Base-by-base conservation (phyloP, 805 yeast species). In the Candida gorgasii region DNA sequence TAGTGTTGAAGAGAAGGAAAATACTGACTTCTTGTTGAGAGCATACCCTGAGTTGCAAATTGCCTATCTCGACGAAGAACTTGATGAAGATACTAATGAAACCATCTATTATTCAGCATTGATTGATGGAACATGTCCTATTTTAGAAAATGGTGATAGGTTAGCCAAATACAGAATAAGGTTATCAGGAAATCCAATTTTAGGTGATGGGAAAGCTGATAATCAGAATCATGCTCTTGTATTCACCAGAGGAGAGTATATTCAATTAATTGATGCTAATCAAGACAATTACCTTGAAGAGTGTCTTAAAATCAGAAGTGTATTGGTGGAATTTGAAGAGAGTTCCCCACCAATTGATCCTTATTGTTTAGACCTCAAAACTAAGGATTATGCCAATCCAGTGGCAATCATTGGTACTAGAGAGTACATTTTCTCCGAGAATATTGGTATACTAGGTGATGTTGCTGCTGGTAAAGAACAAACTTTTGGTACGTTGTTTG, bases 31-130 rank as follows among this genome's bases (percentile, higher is more conserved):
- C 57, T 76, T 88, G 59, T 71, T 88, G 50, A 75, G 89, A 63
- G 89, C 90, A 45, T 86, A 86, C 59, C 96, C 96, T 17, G 89
- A 84, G 55, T 70, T 87, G 55, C 88, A 83, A 62, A 89, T 92
- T 67, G 96, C 97, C 43, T 92, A 89, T 73, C 76, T 92, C 57
- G 97, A 92, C 57, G 96, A 90, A 73, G 96, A 87, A 65, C 86
- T 95, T 47, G 86, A 88, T 49, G 67, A 79, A 52, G 84, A 78
- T 56, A 84, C 84, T 51, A 88, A 81, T 46, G 86, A 81, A 57
- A 79, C 83, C 61, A 73, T 82, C 61, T 83, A 81, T 53, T 86
- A 76, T 64, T 84, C 92, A 43, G 84, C 88, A 50, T 71, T 86
- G 59, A 83, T 86, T 56, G 93, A 86, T 68, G 93, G 93, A 44